Evolutionary conservation across 176 grass and related monocot species (phyloP).

Genomic region (Rhipidocladum racemiflorum): DNA sequence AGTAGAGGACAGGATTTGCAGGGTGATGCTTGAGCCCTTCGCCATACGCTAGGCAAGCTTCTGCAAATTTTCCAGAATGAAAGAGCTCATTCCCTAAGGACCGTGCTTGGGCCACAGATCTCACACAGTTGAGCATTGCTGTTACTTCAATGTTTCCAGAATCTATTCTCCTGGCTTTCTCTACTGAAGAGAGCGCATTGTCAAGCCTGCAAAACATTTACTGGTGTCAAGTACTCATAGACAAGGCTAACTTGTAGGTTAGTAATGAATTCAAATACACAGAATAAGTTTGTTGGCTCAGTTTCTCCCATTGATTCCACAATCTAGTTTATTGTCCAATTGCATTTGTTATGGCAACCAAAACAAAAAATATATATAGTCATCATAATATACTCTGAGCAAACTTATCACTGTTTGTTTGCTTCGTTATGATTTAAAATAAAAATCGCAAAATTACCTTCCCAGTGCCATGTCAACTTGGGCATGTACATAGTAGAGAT

Average conservation of each 20-base stretch:
- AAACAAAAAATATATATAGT: not conserved
- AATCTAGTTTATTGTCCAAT: not conserved
- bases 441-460: slow-evolving; percentile 51
- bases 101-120: slow-evolving; percentile 65
- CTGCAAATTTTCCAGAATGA: slow-evolving; percentile 64
- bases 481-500: slow-evolving; percentile 69
- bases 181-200: slow-evolving; percentile 63
- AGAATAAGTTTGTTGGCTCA: not conserved
- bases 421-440: not conserved
- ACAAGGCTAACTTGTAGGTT: not conserved
- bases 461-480: slow-evolving; percentile 83
- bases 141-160: slow-evolving; percentile 53
- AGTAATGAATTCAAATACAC: not conserved
- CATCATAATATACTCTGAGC: no score
- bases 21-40: slow-evolving; percentile 82
- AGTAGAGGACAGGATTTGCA: slow-evolving; percentile 77
- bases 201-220: slow-evolving; percentile 66
- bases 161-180: slow-evolving; percentile 70
- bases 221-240: slow-evolving; percentile 16
- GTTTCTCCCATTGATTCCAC: not conserved
- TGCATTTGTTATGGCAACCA: not conserved
- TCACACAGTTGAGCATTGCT: slow-evolving; percentile 54
- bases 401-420: slow-evolving; percentile 16
- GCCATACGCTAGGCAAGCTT: slow-evolving; percentile 77
- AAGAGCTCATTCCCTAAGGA: slow-evolving; percentile 86